Conservation (phyloP, 257 asterid species). For the Pogostemon cablin region DNA sequence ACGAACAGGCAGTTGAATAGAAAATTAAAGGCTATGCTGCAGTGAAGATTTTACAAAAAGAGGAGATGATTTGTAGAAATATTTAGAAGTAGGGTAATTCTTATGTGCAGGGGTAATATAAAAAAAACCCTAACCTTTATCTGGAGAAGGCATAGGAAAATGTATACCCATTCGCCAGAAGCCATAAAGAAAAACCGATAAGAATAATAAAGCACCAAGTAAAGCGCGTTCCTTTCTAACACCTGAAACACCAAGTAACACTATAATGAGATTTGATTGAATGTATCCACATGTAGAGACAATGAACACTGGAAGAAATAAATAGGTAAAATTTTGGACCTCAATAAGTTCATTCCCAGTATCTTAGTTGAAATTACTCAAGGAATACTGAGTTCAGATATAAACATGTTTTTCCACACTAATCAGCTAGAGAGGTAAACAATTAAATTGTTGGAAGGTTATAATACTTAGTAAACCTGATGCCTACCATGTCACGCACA, state of each 20-base stretch:
- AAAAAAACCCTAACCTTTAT: conserved; percentile 63
- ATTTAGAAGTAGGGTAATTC: conserved; percentile 5
- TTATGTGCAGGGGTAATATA: conserved; percentile 17
- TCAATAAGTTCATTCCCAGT: background rate
- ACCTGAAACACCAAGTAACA: conserved; percentile 56
- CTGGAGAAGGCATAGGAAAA: conserved; percentile 99
- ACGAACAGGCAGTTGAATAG: conserved; percentile 9
- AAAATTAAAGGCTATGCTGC: background rate
- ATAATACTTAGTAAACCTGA: conserved; percentile 4
- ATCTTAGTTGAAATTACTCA: background rate
- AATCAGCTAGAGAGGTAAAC: background rate
- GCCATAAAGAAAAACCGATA: conserved; percentile 84
- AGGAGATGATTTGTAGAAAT: background rate
- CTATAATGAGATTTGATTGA: conserved; percentile 11
- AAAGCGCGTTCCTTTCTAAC: conserved; percentile 88
- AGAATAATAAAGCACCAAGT: conserved; percentile 75
- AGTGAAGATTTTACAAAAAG: background rate
- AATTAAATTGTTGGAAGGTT: background rate
- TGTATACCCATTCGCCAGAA: conserved; percentile 99
- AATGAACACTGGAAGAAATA: background rate
- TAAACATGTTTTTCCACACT: background rate
- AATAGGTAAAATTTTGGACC: conserved; percentile 3
- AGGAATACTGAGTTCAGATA: background rate
- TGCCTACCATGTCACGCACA: conserved; percentile 22
- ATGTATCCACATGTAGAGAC: conserved; percentile 7